Base-by-base conservation (phyloP, 768 basidiomycete genomes). In the Cyclocybe aegerita region DNA sequence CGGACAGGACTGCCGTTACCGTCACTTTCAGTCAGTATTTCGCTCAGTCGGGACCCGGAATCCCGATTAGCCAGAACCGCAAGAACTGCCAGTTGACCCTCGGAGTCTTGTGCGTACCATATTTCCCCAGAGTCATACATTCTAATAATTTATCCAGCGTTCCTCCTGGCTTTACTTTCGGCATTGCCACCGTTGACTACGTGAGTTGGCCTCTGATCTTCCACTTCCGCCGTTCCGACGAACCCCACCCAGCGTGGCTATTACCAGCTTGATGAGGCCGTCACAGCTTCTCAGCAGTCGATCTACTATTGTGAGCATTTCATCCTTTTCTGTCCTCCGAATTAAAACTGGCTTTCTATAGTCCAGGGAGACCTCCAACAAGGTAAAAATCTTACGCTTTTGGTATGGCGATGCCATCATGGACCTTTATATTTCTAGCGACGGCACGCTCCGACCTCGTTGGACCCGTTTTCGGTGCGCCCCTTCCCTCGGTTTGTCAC, bases 291-390 rank as follows among this genome's bases (percentile, higher is more conserved):
- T 4, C 64, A 65, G 40, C 59, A 63, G 42, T 57, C 61, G 9
- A 60, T 59, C 15, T 65, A 65, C 32, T 65, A 61, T 55, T 61
- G 60, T 63, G 35, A 43, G 61, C 33, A 12, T 37, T 30, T 6
- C 17, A 30, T 38, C 15, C 16, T 34, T 32, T 23, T 11, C 8
- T 4, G 16, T 15, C n/a, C 14, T 12, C 15, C 40, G 35, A 15
- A 23, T 23, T 23, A 3, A 23, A 23, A 23, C 3, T 15, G 3
- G 9, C 38, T 12, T 14, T 29, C 47, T 46, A 10, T 34, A 64
- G 61, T 61, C 58, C 64, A 63, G 47, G 60, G 61, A 31, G 55
- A 60, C 39, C 30, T 61, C 32, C 40, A 47, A 16, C 64, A 65
- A 56, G 60, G 63, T 60, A 43, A 23, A 23, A 23, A 23, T 23